phyloP scores from a whole-genome alignment of 108 stramenopile species.

The Asterionellopsis glacialis region DNA sequence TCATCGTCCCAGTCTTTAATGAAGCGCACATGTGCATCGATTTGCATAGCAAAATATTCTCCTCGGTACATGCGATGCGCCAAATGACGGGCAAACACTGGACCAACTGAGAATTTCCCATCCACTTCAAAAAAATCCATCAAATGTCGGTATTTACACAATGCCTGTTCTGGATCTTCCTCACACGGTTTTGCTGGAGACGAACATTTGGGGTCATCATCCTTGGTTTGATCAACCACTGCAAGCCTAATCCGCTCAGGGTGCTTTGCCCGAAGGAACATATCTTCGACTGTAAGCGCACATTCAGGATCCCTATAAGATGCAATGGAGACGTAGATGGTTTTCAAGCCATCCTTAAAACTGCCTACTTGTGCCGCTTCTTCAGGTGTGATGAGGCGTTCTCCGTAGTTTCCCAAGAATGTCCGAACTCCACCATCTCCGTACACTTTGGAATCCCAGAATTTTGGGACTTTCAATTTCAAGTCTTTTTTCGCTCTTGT shows the following conservation, averaged over 20 bases:
- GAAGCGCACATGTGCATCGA: conserved; percentile 60
- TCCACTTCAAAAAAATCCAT: conserved; percentile 49
- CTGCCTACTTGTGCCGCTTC: conserved; percentile 65
- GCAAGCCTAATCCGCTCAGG: conserved; percentile 79
- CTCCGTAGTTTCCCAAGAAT: conserved; percentile 69
- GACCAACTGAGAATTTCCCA: conserved; percentile 46
- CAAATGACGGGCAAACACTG: conserved; percentile 59
- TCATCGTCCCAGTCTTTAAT: conserved; percentile 50
- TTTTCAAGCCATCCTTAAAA: conserved; percentile 36
- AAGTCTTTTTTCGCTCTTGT: conserved; percentile 7
- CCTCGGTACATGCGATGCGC: conserved; percentile 74
- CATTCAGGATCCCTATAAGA: conserved; percentile 82
- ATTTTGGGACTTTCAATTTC: not conserved
- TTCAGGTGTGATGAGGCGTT: conserved; percentile 53
- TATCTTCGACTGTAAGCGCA: conserved; percentile 62
- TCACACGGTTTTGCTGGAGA: conserved; percentile 28
- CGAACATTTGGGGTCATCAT: conserved; percentile 20
- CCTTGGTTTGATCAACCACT: conserved; percentile 67
- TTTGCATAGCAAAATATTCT: conserved; percentile 72
- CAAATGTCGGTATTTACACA: conserved; percentile 42
- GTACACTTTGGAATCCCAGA: conserved; percentile 12
- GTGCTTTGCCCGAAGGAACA: conserved; percentile 64
- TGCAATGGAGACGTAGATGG: conserved; percentile 73
- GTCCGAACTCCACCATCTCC: conserved; percentile 47
- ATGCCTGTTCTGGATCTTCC: conserved; percentile 33